Evolutionary conservation across 179 eudicot species (phyloP).

Genomic region (Silene noctiflora): DNA sequence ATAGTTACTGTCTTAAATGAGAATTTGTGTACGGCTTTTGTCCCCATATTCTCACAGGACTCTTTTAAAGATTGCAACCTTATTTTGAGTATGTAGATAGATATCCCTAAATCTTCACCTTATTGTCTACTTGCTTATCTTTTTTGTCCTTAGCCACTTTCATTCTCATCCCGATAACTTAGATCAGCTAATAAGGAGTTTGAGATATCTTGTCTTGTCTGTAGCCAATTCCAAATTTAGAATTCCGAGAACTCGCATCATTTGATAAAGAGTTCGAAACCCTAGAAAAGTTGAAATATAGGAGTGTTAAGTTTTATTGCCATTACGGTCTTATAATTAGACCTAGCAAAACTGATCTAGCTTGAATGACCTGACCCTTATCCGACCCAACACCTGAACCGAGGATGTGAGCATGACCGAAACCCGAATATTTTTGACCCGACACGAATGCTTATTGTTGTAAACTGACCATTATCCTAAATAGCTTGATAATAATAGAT

Average conservation of each 20-base stretch:
- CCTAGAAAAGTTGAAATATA: neutral
- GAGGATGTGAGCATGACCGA: no score
- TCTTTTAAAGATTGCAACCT: slow-evolving; percentile 22
- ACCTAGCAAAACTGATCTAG: no score
- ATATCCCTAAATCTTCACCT: slow-evolving; percentile 16
- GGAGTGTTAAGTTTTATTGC: neutral
- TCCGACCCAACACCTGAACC: no score
- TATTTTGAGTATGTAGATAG: slow-evolving; percentile 19
- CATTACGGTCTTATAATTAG: neutral
- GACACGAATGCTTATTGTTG: no score
- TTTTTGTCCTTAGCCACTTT: slow-evolving; percentile 4
- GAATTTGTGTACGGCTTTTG: neutral
- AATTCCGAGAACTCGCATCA: neutral
- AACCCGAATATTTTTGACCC: no score
- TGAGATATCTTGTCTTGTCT: no score
- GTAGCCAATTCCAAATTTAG: no score
- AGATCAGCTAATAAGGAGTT: neutral
- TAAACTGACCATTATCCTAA: no score
- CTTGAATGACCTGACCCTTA: no score
- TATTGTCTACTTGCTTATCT: slow-evolving; percentile 20
- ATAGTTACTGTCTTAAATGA: no score
- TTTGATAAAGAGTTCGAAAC: neutral
- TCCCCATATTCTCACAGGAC: neutral
- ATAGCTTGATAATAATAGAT: no score
- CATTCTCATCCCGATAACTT: no score